Evolutionary conservation across 2,329 filamentous ascomycete species (phyloP).

Genomic region (Drechslerella stenobrocha): DNA sequence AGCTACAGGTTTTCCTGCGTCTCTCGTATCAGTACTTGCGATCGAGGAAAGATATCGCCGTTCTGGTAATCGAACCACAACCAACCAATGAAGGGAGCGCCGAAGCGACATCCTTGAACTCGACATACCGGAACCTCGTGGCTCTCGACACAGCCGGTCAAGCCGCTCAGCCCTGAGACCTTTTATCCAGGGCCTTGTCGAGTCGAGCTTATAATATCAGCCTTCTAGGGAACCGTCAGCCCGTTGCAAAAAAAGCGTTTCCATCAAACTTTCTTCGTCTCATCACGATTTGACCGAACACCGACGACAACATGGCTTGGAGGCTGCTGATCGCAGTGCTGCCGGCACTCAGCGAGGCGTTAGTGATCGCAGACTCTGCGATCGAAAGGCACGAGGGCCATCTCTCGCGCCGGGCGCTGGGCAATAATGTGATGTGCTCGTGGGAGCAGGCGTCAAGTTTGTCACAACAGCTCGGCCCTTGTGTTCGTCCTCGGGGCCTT

Average conservation of each 20-base stretch:
- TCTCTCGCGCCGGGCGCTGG: slow-evolving; percentile 27
- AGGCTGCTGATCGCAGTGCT: slow-evolving; percentile 35
- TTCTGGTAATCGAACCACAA: slow-evolving; percentile 24
- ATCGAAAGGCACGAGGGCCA: slow-evolving; percentile 14
- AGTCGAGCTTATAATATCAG: slow-evolving; percentile 47
- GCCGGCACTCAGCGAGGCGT: slow-evolving; percentile 28
- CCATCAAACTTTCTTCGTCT: slow-evolving; percentile 17
- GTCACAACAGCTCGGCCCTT: slow-evolving; percentile 23
- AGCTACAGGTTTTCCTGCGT: slow-evolving; percentile 20
- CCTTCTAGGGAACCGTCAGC: slow-evolving; percentile 37
- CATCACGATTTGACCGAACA: slow-evolving; percentile 15
- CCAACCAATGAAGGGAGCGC: slow-evolving; percentile 33
- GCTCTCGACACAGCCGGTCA: slow-evolving; percentile 30
- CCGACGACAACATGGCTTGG: slow-evolving; percentile 25
- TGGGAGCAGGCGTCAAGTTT: slow-evolving; percentile 43
- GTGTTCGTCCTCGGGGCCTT: slow-evolving; percentile 29
- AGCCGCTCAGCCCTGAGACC: slow-evolving; percentile 43
- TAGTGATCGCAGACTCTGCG: slow-evolving; percentile 9
- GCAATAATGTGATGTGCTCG: slow-evolving; percentile 40
- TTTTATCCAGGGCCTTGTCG: slow-evolving; percentile 18
- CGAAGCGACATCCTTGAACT: slow-evolving; percentile 36
- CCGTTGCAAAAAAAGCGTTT: slow-evolving; percentile 27
- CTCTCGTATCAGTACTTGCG: slow-evolving; percentile 14
- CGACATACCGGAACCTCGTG: slow-evolving; percentile 27
- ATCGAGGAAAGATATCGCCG: slow-evolving; percentile 9